Conservation (phyloP, 1,284 basidiomycete genomes). For the Austroboletus niveus region DNA sequence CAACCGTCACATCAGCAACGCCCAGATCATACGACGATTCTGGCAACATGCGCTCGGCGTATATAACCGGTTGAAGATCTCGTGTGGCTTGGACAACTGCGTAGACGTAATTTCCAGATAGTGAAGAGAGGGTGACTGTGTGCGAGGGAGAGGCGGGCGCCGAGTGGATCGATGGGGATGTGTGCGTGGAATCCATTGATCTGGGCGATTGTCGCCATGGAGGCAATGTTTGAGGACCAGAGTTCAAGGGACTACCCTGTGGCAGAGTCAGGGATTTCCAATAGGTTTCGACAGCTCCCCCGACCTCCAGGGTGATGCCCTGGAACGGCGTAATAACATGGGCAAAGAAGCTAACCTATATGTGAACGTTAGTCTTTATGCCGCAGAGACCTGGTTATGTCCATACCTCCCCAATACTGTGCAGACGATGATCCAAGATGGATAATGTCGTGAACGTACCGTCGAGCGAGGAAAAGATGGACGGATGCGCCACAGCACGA, state of each 20-base stretch:
- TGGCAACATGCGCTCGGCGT: constrained; percentile 70
- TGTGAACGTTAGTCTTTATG: constrained; percentile 13
- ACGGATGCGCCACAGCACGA: constrained; percentile 84
- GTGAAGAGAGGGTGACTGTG: constrained; percentile 79
- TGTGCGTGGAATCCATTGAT: constrained; percentile 52
- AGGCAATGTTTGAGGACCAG: constrained; percentile 24
- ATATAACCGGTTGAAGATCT: constrained; percentile 86
- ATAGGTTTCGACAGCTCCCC: constrained; percentile 93
- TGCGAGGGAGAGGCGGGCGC: constrained; percentile 37
- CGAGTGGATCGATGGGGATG: constrained; percentile 62
- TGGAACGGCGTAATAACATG: constrained; percentile 90
- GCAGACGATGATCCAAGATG: constrained; percentile 89
- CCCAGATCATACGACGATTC: constrained; percentile 73
- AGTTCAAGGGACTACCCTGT: constrained; percentile 37
- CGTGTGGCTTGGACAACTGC: constrained; percentile 89
- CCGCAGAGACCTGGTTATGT: constrained; percentile 1
- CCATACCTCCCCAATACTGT: constrained; percentile 89
- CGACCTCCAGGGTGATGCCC: constrained; percentile 93
- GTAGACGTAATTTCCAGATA: constrained; percentile 86
- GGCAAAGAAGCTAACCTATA: constrained; percentile 84
- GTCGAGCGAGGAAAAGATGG: constrained; percentile 62
- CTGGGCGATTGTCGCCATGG: constrained; percentile 36
- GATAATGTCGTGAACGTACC: constrained; percentile 58
- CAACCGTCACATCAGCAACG: constrained; percentile 79
- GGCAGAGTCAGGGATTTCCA: constrained; percentile 88